Percentiles rank a stretch among this genome's conserved stretches.
Conservation (phyloP, 2,329 filamentous ascomycete genomes). For the Didymella pinodella region DNA sequence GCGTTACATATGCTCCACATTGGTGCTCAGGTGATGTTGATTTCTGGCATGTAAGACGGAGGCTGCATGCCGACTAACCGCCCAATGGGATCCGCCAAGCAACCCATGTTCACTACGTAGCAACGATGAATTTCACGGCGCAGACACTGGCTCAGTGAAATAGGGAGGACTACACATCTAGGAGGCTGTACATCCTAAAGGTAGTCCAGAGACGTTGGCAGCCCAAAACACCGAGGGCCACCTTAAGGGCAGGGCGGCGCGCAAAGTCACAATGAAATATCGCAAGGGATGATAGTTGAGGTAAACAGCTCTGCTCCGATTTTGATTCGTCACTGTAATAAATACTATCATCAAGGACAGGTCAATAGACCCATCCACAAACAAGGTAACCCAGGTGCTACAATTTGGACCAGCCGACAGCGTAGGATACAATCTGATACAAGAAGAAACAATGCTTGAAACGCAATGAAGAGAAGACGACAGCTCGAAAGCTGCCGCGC, state of each 20-base stretch:
- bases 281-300: constrained; percentile 4
- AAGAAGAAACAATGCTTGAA: constrained; percentile 24
- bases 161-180: neutral
- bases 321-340: constrained; percentile 28
- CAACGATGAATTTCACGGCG: neutral
- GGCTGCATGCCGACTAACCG: constrained; percentile 6
- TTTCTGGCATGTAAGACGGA: neutral
- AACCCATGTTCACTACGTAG: neutral
- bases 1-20: neutral
- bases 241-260: neutral
- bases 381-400: constrained; percentile 27
- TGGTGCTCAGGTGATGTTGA: neutral
- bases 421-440: constrained; percentile 26
- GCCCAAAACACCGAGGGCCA: neutral
- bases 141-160: neutral
- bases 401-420: constrained; percentile 39
- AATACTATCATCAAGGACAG: constrained; percentile 26
- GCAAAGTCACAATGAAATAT: neutral
- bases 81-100: constrained; percentile 13
- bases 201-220: too few species aligned
- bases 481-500: constrained; percentile 33
- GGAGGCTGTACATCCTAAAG: neutral
- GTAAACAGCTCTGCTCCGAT: constrained; percentile 23
- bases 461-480: constrained; percentile 21
- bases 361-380: constrained; percentile 21